Conservation (phyloP, 805 yeast genomes). For the Candida michaelii region DNA sequence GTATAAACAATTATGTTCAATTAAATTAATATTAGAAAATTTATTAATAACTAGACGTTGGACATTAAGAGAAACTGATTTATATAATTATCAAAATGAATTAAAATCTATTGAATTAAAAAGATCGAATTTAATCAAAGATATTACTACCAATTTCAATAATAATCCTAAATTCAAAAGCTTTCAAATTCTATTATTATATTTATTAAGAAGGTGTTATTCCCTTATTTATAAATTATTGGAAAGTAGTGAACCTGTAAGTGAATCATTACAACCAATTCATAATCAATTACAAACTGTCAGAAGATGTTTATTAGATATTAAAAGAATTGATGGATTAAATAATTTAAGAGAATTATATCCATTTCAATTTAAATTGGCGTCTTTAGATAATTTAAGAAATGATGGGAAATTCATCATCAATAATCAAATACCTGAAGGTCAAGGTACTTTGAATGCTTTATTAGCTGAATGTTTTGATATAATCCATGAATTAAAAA, state of each 20-base stretch:
- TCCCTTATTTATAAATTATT: slow-evolving; percentile 85
- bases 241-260: slow-evolving; percentile 92
- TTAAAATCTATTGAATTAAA: slow-evolving; percentile 72
- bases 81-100: slow-evolving; percentile 76
- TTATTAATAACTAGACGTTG: slow-evolving; percentile 90
- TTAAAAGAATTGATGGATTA: slow-evolving; percentile 90
- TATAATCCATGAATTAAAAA: slow-evolving; percentile 84
- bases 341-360: slow-evolving; percentile 85
- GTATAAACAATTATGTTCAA: slow-evolving; percentile 60
- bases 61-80: slow-evolving; percentile 95
- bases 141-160: slow-evolving; percentile 30
- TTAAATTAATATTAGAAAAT: slow-evolving; percentile 76
- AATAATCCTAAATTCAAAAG: slow-evolving; percentile 28
- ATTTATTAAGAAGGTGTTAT: slow-evolving; percentile 85
- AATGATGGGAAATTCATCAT: slow-evolving; percentile 90
- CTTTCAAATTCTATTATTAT: slow-evolving; percentile 54
- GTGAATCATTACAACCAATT: slow-evolving; percentile 88
- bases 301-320: slow-evolving; percentile 83
- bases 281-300: slow-evolving; percentile 94
- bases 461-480: slow-evolving; percentile 93
- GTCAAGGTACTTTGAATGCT: slow-evolving; percentile 94
- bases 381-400: slow-evolving; percentile 82
- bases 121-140: slow-evolving; percentile 46
- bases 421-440: slow-evolving; percentile 91
- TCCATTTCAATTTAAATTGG: slow-evolving; percentile 93